These are phyloP conservation scores for Bretschneidera sinensis DNA, from an alignment of 345 rosid species.

Conservation along the genomic window DNA sequence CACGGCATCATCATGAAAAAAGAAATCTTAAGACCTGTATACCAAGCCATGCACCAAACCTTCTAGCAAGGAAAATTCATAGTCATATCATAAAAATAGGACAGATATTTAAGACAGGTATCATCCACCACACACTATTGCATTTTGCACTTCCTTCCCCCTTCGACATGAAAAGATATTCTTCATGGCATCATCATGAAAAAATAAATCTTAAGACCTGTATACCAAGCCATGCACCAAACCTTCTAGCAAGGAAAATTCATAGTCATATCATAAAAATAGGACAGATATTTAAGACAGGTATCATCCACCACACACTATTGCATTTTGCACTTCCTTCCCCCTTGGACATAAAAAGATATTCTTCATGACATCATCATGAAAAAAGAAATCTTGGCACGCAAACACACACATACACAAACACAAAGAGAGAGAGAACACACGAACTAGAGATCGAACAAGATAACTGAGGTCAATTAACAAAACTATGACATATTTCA, in stretches of 20 bases:
- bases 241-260: neutral
- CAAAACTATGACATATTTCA: too few relatives aligned
- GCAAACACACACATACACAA: too few relatives aligned
- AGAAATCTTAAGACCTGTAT: constrained; percentile 1
- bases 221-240: too few relatives aligned
- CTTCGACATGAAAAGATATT: neutral
- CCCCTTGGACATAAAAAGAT: neutral
- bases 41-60: constrained; percentile 4
- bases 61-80: neutral
- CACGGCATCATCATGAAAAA: neutral
- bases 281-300: neutral
- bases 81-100: neutral
- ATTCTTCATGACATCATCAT: constrained; percentile 2
- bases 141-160: neutral
- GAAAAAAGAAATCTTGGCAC: neutral
- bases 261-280: neutral
- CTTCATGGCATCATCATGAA: neutral
- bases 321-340: neutral
- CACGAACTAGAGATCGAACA: too few relatives aligned
- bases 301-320: neutral
- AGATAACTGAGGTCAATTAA: too few relatives aligned
- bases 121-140: neutral
- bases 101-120: neutral
- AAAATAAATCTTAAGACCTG: neutral
- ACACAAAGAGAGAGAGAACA: too few relatives aligned